Evolutionary conservation across 768 basidiomycete genomes (phyloP).

Genomic region (Pleurotus eryngii): DNA sequence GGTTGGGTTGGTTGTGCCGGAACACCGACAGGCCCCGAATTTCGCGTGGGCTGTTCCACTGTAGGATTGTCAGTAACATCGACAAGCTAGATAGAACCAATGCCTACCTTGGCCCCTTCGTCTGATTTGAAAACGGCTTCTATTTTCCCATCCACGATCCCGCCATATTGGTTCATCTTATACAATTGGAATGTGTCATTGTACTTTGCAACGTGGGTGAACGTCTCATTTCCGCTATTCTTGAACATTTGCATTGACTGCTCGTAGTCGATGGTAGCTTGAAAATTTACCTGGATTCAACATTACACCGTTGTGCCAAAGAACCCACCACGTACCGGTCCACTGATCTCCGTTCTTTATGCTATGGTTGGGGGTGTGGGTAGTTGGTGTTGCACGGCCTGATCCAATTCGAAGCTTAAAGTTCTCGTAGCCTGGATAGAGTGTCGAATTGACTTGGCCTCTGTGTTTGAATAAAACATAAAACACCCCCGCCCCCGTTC

Average conservation of each 20-base stretch:
- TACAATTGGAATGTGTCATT: neutral
- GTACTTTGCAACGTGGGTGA: neutral
- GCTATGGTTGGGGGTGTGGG: neutral
- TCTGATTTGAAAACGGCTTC: neutral
- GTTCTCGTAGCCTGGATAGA: neutral
- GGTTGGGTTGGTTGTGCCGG: neutral
- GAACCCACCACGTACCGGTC: neutral
- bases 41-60: neutral
- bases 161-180: neutral
- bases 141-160: neutral
- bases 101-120: neutral
- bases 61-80: neutral
- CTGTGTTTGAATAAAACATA: neutral
- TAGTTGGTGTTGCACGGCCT: neutral
- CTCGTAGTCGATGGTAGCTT: neutral
- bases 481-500: neutral
- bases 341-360: neutral
- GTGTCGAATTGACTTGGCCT: neutral
- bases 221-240: neutral
- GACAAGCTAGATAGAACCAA: too few species aligned
- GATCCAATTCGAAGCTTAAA: neutral
- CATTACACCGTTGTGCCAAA: neutral
- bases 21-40: neutral
- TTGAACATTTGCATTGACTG: constrained; percentile 3
- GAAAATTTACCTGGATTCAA: neutral